These are phyloP conservation scores for Protomyces lactucae-debilis DNA, from an alignment of 1,139 yeast genomes.

Conservation along the genomic window DNA sequence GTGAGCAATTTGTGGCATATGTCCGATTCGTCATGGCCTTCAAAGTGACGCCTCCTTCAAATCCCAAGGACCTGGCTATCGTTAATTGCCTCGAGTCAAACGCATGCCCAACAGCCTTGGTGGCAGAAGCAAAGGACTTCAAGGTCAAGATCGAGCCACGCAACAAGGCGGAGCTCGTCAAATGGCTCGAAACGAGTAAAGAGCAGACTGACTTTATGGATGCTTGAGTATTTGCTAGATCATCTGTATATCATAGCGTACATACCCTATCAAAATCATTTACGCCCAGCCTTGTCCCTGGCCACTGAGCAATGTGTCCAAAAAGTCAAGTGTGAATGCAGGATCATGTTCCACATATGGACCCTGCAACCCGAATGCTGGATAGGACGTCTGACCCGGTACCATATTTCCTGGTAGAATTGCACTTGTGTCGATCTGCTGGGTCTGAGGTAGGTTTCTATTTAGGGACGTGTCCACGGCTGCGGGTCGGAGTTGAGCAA, in stretches of 20 bases:
- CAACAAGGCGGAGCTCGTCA: background rate
- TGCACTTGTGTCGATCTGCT: background rate
- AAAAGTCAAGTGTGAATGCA: background rate
- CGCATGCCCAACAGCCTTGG: slow-evolving; percentile 33
- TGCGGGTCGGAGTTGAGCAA: background rate
- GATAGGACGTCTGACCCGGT: background rate
- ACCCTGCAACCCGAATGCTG: background rate
- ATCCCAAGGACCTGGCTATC: background rate
- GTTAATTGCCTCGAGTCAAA: slow-evolving; percentile 2
- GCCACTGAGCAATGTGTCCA: background rate
- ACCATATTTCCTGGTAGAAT: background rate
- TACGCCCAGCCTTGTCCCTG: background rate
- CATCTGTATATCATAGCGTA: background rate
- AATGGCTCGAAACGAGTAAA: background rate
- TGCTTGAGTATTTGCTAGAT: background rate
- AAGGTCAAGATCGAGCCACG: slow-evolving; percentile 1
- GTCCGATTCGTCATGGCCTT: slow-evolving; percentile 7
- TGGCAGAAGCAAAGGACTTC: slow-evolving; percentile 35
- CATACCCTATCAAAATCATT: background rate
- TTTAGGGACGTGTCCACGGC: background rate
- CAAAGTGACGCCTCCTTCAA: background rate
- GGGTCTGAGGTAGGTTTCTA: background rate
- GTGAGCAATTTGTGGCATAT: slow-evolving; percentile 49
- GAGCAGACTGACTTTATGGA: background rate
- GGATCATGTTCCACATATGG: background rate